These are phyloP conservation scores for Calonectria crousiana DNA, from an alignment of 2,329 filamentous ascomycete genomes.

Conservation along the genomic window DNA sequence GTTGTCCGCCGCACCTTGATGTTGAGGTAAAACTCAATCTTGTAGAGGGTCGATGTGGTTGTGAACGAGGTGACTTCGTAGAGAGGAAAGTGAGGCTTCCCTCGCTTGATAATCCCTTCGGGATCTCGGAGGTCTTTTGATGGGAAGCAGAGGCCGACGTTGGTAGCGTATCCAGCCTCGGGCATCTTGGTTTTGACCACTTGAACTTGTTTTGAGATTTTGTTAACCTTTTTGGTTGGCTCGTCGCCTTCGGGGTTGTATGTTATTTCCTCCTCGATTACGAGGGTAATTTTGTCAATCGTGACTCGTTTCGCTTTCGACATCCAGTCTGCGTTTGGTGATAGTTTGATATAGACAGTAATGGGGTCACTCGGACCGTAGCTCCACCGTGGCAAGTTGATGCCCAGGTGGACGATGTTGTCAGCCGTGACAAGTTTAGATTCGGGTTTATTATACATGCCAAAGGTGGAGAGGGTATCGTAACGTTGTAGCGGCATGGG, in stretches of 20 bases:
- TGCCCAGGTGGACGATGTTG: slow-evolving; percentile 90
- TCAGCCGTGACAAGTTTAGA: slow-evolving; percentile 87
- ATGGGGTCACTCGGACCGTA: slow-evolving; percentile 97
- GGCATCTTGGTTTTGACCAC: slow-evolving; percentile 86
- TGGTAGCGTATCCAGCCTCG: slow-evolving; percentile 92
- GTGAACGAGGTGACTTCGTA: slow-evolving; percentile 93
- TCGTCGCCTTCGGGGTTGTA: slow-evolving; percentile 98
- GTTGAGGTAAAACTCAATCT: slow-evolving; percentile 96
- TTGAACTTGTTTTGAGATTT: slow-evolving; percentile 86
- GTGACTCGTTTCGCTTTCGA: slow-evolving; percentile 91
- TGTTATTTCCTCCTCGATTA: slow-evolving; percentile 98
- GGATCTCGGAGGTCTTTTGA: slow-evolving; percentile 87
- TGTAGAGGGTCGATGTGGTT: slow-evolving; percentile 93
- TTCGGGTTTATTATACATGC: slow-evolving; percentile 98
- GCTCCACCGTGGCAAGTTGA: slow-evolving; percentile 94
- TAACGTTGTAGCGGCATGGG: slow-evolving; percentile 93
- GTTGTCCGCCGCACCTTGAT: slow-evolving; percentile 77
- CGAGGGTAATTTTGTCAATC: slow-evolving; percentile 92
- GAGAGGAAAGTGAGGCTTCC: slow-evolving; percentile 88
- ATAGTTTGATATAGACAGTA: slow-evolving; percentile 93
- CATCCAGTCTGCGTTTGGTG: slow-evolving; percentile 92
- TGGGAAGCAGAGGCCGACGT: slow-evolving; percentile 90
- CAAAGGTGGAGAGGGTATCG: slow-evolving; percentile 97
- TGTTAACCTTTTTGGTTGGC: slow-evolving; percentile 89
- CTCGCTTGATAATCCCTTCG: slow-evolving; percentile 88